Base-by-base conservation (phyloP, 2,329 filamentous ascomycete species). In the Mollisiaceae sp. region DNA sequence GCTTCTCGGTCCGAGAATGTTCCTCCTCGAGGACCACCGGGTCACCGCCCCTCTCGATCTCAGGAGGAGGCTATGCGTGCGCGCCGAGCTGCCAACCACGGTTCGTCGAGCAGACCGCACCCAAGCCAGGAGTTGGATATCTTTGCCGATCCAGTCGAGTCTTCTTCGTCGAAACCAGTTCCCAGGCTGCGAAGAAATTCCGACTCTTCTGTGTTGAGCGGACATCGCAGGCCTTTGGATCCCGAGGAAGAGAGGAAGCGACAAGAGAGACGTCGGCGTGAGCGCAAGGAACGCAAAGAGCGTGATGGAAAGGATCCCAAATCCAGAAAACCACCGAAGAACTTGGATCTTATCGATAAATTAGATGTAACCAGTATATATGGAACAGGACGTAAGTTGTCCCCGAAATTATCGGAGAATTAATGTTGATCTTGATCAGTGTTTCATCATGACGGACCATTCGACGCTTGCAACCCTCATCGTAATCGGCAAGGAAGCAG, bases 381-480 rank as follows among this genome's bases (percentile, higher is more conserved):
- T 76, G 94, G 95, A 64, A 92, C 91, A 73, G 94, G 94, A 79
- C 82, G 93, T 96, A 83, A 80, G 92, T 88, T 56, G 58, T 27
- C 36, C 1, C 24, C 4, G 8, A 12, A 56, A 8, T 8, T 15
- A 20, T 8, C 14, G n/a, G 15, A 36, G 32, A 6, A 18, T 38
- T 35, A 14, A 11, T 6, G 18, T 18, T 54, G 24, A 54, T 24
- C 8, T 54, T 4, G 5, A 22, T n/a, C 74, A 97, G 93, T 97
- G 71, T 97, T 98, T 79, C 95, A 99, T 75, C 95, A 99, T 75
- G 95, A 98, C 75, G 95, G 95, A 0, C 95, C 95, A 4, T 99
- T 97, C 74, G 95, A 99, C 78, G 95, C 95, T 22, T 92, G 95
- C 77, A 97, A 97, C 78, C 93, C 95, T 4, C 91, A 97, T 77